Evolutionary conservation across 441 rosid species (phyloP), one percentile per base, ranked within the genome.

Genomic region (Manihot esculenta): DNA sequence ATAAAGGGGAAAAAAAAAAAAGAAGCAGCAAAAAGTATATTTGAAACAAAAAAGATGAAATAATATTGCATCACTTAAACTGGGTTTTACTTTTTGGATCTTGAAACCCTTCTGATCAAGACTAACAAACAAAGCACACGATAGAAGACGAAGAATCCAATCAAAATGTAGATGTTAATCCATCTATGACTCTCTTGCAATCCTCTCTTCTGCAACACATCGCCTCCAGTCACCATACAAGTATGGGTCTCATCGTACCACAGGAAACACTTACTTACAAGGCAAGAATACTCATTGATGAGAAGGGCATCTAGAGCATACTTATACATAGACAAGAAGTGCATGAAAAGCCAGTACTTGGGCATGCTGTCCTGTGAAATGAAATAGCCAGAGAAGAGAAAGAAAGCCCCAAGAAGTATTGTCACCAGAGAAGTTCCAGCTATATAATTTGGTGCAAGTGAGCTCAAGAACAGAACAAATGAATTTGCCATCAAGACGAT

Each of bases 331-430:
- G 98, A 94, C 59, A 94, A 64, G 76, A 85, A 89, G 74, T 94
- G 88, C 98, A 94, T 91, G 82, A 91, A 89, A 1, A 89, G 84
- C 96, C 98, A 94, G 62, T 87, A 94, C 80, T 85, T 87, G 8
- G 97, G 99, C 66, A 94, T 66, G 66, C 92, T 84, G 6, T 86
- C 89, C 68, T 83, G 78, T 0, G 97, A 85, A 7, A 94, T 89
- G 82, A 94, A 94, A 80, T 94, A 94, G 8, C 99, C 99, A 0
- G 99, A 94, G 80, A 94, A 94, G 74, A 94, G 84, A 71, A 94
- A 94, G 84, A 94, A 94, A 2, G 87, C 87, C 0, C 85, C 93
- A 0, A 91, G 86, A 64, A 90, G 78, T 49, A 89, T 74, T 0
- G 93, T 88, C 17, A 92, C 89, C 2, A 86, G 76, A 0, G 97